Percentiles rank a stretch among this genome's conserved stretches.
These are phyloP conservation scores for Lentinus tigrinus DNA, from an alignment of 768 basidiomycete genomes.

Conservation along the genomic window DNA sequence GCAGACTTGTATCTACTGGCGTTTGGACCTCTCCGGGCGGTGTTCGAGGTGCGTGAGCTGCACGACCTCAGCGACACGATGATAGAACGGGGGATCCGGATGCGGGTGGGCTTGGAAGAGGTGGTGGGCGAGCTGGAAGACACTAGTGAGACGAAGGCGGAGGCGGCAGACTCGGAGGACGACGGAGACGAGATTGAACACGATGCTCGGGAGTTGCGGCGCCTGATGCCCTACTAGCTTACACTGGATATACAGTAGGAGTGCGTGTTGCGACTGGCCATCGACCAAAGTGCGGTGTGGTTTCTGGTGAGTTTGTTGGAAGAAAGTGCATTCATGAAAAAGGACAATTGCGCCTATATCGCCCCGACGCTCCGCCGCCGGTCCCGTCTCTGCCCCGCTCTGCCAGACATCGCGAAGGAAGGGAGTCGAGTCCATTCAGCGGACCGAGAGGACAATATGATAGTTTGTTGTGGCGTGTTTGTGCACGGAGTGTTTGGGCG, in stretches of 20 bases:
- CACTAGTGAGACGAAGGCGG: conserved; percentile 4
- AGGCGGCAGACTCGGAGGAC: not conserved
- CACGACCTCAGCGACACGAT: conserved; percentile 65
- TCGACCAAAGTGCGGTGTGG: no score
- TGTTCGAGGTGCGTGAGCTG: conserved; percentile 62
- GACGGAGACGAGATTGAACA: conserved; percentile 53
- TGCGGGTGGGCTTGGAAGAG: conserved; percentile 63
- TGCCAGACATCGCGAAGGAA: no score
- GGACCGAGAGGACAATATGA: not conserved
- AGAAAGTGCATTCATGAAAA: no score
- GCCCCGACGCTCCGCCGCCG: no score
- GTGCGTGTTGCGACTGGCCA: no score
- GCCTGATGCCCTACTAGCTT: conserved; percentile 60
- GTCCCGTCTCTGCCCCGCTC: no score
- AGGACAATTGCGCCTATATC: no score
- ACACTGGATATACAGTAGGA: no score
- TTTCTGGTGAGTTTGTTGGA: no score
- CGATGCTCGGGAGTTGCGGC: conserved; percentile 54
- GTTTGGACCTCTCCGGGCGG: conserved; percentile 65
- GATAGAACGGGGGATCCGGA: conserved; percentile 71
- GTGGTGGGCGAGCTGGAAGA: conserved; percentile 41
- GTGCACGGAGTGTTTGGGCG: conserved; percentile 16
- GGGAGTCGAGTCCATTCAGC: no score
- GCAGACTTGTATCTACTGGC: conserved; percentile 77
- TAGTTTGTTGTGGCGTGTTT: conserved; percentile 10